A percentile compares a stretch with the other conserved stretches of the same genome.
Conservation (phyloP, 2,329 filamentous ascomycete species). For the Bisporella sp. region DNA sequence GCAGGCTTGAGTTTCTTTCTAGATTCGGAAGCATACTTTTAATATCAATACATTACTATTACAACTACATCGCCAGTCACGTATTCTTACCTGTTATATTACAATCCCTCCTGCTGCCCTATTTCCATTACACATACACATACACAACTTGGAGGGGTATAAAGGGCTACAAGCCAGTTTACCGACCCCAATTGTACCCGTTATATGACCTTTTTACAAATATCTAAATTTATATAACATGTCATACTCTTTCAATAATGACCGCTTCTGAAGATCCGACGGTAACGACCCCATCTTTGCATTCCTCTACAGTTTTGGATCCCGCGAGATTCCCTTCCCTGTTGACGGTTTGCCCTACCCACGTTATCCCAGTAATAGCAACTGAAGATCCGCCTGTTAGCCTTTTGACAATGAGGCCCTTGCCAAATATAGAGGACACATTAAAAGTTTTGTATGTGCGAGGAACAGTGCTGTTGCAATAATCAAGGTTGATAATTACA, state of each 20-base stretch:
- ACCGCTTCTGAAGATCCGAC: background rate
- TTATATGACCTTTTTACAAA: no score
- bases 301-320: background rate
- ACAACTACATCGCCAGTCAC: no score
- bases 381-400: background rate
- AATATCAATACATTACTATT: no score
- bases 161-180: no score
- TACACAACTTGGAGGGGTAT: no score
- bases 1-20: no score
- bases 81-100: no score
- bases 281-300: background rate
- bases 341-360: background rate
- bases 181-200: no score
- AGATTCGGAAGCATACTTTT: no score
- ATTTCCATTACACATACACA: no score
- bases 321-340: background rate
- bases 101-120: no score
- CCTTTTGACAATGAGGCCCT: background rate
- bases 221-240: no score
- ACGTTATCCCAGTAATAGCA: background rate
- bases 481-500: slow-evolving; percentile 1
- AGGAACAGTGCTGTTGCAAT: background rate
- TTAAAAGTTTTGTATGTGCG: background rate
- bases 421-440: background rate
- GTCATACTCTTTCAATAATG: background rate